Evolutionary conservation across 2,329 filamentous ascomycete genomes (phyloP).

Genomic region (Aspergillus quadricinctus): DNA sequence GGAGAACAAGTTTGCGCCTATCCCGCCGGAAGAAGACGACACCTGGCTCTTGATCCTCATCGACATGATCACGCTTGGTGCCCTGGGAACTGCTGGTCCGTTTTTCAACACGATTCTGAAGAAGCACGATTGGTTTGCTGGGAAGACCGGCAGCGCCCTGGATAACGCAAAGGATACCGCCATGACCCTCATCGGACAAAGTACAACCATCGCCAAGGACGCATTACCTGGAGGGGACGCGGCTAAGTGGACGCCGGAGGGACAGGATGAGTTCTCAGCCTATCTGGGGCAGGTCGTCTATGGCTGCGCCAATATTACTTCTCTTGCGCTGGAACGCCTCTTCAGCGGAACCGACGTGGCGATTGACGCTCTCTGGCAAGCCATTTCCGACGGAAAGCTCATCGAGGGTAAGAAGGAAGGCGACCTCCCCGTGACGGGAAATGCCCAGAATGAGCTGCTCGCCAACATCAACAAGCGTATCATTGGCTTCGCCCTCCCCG

Average conservation of each 20-base stretch:
- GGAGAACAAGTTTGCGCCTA: slow-evolving; percentile 14
- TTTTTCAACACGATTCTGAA: slow-evolving; percentile 6
- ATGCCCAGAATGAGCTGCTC: neutral
- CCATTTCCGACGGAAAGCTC: slow-evolving; percentile 9
- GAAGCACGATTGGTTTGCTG: neutral
- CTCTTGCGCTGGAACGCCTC: neutral
- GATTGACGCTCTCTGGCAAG: neutral
- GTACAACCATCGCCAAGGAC: slow-evolving; percentile 7
- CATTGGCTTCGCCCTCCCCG: slow-evolving; percentile 6
- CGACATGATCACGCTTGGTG: slow-evolving; percentile 9
- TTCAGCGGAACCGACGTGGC: neutral
- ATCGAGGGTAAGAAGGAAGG: slow-evolving; percentile 1
- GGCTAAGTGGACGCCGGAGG: slow-evolving; percentile 1
- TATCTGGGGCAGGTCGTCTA: slow-evolving; percentile 6
- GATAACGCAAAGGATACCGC: slow-evolving; percentile 5
- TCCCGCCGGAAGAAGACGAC: slow-evolving; percentile 7
- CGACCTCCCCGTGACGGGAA: neutral
- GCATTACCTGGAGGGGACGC: neutral
- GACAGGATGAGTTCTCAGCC: slow-evolving; percentile 7
- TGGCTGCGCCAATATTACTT: slow-evolving; percentile 5
- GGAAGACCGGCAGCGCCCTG: neutral
- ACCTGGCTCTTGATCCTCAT: slow-evolving; percentile 8
- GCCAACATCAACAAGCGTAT: slow-evolving; percentile 1
- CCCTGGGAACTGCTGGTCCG: slow-evolving; percentile 3
- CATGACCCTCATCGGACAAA: slow-evolving; percentile 2